Conservation (phyloP, 352 stramenopile species). For the Phytophthora litchii region DNA sequence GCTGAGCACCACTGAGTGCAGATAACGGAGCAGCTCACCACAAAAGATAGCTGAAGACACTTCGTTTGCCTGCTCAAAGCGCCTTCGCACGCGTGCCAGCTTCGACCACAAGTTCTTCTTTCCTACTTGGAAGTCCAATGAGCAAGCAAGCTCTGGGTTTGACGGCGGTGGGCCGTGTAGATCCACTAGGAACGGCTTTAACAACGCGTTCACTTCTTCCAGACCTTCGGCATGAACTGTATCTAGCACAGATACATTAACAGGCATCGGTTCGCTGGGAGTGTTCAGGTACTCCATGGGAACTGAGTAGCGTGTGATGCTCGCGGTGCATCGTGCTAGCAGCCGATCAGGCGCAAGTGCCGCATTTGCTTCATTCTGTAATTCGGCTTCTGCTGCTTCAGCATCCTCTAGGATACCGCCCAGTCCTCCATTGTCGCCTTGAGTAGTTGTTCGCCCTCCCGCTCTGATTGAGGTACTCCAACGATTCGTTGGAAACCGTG, state of each 20-base stretch:
- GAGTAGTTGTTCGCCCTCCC: constrained; percentile 10
- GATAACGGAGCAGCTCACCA: constrained; percentile 62
- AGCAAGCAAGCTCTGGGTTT: constrained; percentile 45
- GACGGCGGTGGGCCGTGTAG: constrained; percentile 42
- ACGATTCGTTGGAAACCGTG: constrained; percentile 41
- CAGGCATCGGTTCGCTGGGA: constrained; percentile 61
- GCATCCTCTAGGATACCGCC: constrained; percentile 55
- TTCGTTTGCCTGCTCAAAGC: constrained; percentile 71
- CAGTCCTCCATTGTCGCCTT: constrained; percentile 28
- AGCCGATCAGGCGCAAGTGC: constrained; percentile 49
- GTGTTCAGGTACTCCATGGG: constrained; percentile 60
- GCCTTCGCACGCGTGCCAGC: constrained; percentile 45
- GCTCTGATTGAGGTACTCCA: constrained; percentile 25
- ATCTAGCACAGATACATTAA: constrained; percentile 49
- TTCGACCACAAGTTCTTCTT: constrained; percentile 67
- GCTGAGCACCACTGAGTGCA: constrained; percentile 69
- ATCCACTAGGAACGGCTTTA: constrained; percentile 64
- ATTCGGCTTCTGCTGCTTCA: constrained; percentile 40
- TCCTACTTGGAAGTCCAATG: constrained; percentile 58
- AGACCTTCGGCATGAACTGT: constrained; percentile 55
- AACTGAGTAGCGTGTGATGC: constrained; percentile 60
- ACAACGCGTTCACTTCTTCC: constrained; percentile 48
- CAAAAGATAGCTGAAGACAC: constrained; percentile 72
- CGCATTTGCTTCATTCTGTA: constrained; percentile 15
- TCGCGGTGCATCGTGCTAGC: constrained; percentile 49